A percentile compares a stretch with the other conserved stretches of the same genome.
These are phyloP conservation scores for Macrolepiota fuliginosa DNA, from an alignment of 768 basidiomycete genomes.

Conservation along the genomic window DNA sequence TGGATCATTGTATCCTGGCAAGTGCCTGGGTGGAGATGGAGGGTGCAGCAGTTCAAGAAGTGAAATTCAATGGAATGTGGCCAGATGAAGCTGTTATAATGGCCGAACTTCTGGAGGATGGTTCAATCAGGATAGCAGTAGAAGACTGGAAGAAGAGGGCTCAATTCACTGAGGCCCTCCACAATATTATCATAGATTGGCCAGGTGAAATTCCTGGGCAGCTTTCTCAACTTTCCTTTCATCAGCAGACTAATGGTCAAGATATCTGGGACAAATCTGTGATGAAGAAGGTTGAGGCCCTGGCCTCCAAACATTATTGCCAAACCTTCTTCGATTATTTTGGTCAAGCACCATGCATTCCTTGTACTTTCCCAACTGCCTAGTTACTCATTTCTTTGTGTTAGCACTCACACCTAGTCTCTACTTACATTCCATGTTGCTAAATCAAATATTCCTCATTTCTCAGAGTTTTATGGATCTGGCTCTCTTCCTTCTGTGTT, in stretches of 20 bases:
- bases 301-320: not conserved
- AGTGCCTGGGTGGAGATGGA: not conserved
- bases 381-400: too few relatives aligned
- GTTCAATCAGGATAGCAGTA: not conserved
- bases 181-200: not conserved
- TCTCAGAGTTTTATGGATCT: too few relatives aligned
- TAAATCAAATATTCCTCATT: too few relatives aligned
- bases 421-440: too few relatives aligned
- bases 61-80: constrained; percentile 4
- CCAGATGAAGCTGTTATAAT: not conserved
- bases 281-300: not conserved
- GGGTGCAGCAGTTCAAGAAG: not conserved
- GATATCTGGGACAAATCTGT: not conserved
- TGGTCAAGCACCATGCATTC: not conserved
- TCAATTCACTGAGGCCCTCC: constrained; percentile 8
- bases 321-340: not conserved
- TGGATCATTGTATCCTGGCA: constrained; percentile 9
- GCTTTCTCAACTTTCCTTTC: not conserved
- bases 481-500: too few relatives aligned
- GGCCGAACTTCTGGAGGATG: not conserved
- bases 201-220: not conserved
- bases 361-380: not conserved
- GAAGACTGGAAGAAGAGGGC: not conserved
- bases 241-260: not conserved
- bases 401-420: too few relatives aligned